These are phyloP conservation scores for Suhomyces tanzawaensis DNA, from an alignment of 805 yeast species.

Conservation along the genomic window DNA sequence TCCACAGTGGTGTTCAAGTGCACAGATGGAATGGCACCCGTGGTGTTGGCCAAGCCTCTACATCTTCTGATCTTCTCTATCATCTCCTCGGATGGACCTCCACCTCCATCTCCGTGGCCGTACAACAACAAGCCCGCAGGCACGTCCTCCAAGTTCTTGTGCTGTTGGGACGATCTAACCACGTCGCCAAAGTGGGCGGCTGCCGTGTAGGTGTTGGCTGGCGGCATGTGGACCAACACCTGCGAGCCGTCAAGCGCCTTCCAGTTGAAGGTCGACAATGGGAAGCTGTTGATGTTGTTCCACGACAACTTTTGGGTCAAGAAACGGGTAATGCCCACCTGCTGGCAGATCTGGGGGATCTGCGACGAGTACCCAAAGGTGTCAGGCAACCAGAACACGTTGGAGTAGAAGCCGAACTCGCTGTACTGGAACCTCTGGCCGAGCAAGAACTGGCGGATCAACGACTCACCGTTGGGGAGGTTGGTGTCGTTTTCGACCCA, in stretches of 20 bases:
- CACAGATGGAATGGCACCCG: constrained; percentile 78
- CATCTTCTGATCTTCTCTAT: constrained; percentile 87
- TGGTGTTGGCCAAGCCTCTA: constrained; percentile 80
- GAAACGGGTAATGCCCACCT: constrained; percentile 81
- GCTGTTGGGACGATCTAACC: constrained; percentile 71
- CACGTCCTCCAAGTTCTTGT: constrained; percentile 77
- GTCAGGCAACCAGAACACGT: constrained; percentile 93
- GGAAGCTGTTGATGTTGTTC: constrained; percentile 92
- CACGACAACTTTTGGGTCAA: constrained; percentile 93
- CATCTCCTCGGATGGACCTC: constrained; percentile 95
- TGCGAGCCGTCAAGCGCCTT: constrained; percentile 92
- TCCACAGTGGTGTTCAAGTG: constrained; percentile 77
- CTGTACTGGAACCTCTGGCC: constrained; percentile 85
- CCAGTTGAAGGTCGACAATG: constrained; percentile 92
- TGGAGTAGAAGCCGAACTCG: constrained; percentile 73
- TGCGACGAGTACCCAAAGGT: constrained; percentile 96
- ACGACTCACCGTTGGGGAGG: constrained; percentile 90
- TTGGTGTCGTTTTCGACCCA: constrained; percentile 99
- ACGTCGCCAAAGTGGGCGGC: constrained; percentile 93
- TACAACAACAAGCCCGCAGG: constrained; percentile 78
- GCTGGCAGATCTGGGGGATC: constrained; percentile 86
- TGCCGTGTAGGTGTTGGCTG: constrained; percentile 93
- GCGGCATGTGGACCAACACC: constrained; percentile 96
- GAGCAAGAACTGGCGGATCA: constrained; percentile 80
- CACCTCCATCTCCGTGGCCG: constrained; percentile 98